Evolutionary conservation across 2,329 filamentous ascomycete species (phyloP).

Genomic region (Sporothrix euskadiensis): DNA sequence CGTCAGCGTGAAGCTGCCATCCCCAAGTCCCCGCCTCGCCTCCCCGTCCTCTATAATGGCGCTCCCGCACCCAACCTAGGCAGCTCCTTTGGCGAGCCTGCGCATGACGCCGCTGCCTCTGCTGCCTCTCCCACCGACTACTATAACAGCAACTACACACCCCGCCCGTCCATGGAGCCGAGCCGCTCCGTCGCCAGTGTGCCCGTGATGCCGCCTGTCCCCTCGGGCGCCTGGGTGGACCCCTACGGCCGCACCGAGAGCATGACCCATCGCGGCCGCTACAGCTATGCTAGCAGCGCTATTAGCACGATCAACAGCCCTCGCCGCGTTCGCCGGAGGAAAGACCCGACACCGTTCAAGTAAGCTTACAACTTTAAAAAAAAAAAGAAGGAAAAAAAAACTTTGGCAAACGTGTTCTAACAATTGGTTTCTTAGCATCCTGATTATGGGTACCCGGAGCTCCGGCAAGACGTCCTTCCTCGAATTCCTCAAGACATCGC

Average conservation of each 20-base stretch:
- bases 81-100: constrained; percentile 56
- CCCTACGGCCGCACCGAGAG: constrained; percentile 84
- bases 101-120: constrained; percentile 43
- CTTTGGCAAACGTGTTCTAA: constrained; percentile 14
- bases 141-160: constrained; percentile 35
- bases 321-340: constrained; percentile 85
- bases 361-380: constrained; percentile 53
- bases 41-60: constrained; percentile 55
- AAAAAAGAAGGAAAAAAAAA: not conserved
- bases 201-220: constrained; percentile 60
- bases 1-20: constrained; percentile 52
- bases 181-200: constrained; percentile 45
- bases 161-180: constrained; percentile 58
- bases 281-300: constrained; percentile 92
- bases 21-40: constrained; percentile 51
- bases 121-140: constrained; percentile 22
- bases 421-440: constrained; percentile 60
- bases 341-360: constrained; percentile 98
- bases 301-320: constrained; percentile 92
- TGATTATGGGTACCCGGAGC: constrained; percentile 83
- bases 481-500: constrained; percentile 85
- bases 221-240: constrained; percentile 64
- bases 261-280: constrained; percentile 94
- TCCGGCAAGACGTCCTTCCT: constrained; percentile 96
- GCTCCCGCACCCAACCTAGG: constrained; percentile 49